Conservation (phyloP, 2,329 filamentous ascomycete genomes). For the Exophiala lecanii-corni region DNA sequence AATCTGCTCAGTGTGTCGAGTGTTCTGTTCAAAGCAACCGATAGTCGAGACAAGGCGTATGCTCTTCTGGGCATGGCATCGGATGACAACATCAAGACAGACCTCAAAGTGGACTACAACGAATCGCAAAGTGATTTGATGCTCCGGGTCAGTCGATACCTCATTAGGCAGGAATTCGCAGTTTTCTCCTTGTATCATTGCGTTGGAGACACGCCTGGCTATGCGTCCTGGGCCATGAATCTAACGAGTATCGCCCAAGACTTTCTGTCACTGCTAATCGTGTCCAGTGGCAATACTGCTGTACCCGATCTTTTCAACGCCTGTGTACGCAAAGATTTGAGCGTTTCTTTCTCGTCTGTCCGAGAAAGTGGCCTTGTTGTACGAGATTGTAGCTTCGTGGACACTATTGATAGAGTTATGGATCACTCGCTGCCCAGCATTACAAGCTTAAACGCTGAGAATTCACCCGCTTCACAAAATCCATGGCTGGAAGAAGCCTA, state of each 20-base stretch:
- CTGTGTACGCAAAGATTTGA: neutral
- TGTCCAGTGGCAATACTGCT: conserved; percentile 1
- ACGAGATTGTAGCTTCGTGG: conserved; percentile 7
- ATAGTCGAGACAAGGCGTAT: conserved; percentile 13
- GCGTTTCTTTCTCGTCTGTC: neutral
- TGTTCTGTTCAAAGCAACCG: conserved; percentile 8
- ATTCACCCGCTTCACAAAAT: neutral
- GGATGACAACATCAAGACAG: conserved; percentile 6
- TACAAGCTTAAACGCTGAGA: neutral
- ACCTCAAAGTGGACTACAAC: conserved; percentile 12
- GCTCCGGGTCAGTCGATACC: conserved; percentile 10
- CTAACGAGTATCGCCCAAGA: conserved; percentile 2
- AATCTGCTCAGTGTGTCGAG: conserved; percentile 7
- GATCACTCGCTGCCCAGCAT: neutral
- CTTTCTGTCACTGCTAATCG: conserved; percentile 2
- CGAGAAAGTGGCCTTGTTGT: neutral
- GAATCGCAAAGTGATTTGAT: neutral
- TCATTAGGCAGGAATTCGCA: neutral
- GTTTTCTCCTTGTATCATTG: conserved; percentile 10
- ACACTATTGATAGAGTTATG: conserved; percentile 2
- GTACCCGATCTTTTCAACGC: neutral
- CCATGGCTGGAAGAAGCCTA: conserved; percentile 2
- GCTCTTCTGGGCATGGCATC: conserved; percentile 9
- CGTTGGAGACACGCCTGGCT: conserved; percentile 2
- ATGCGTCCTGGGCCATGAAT: conserved; percentile 11